Conservation (phyloP, 371 early-diverging fungal genomes). For the Mucor sp. region DNA sequence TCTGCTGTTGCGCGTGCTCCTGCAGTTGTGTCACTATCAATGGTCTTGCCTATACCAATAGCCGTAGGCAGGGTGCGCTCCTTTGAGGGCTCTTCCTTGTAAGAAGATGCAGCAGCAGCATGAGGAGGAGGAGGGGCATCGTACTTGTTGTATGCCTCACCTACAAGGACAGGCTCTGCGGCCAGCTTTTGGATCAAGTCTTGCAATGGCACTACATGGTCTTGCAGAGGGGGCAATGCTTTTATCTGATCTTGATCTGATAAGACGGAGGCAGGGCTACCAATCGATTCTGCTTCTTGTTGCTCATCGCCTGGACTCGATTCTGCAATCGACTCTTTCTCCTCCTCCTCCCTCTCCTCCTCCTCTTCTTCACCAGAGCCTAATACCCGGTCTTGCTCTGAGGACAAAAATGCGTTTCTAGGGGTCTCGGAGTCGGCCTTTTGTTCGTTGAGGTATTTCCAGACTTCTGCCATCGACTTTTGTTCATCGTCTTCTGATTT, state of each 20-base stretch:
- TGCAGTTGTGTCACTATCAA: background rate
- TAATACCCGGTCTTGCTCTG: constrained; percentile 5
- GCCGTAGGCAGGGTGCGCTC: background rate
- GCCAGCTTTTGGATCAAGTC: constrained; percentile 18
- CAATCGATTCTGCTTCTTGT: background rate
- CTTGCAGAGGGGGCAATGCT: constrained; percentile 18
- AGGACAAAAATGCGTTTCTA: constrained; percentile 3
- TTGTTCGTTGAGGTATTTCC: constrained; percentile 19
- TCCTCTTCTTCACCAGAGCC: background rate
- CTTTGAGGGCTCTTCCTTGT: background rate
- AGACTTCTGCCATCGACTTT: constrained; percentile 15
- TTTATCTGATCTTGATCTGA: background rate
- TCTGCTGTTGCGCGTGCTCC: background rate
- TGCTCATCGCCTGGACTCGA: background rate
- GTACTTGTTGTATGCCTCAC: constrained; percentile 1
- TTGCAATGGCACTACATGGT: constrained; percentile 21
- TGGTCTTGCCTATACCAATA: background rate
- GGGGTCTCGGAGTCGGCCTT: constrained; percentile 6
- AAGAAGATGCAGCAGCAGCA: too few species aligned
- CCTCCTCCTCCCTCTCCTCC: too few species aligned
- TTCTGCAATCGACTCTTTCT: background rate
- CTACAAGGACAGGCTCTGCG: constrained; percentile 21
- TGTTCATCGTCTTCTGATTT: background rate
- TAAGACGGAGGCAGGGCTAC: background rate
- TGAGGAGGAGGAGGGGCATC: constrained; percentile 20